Evolutionary conservation across 208 protist species (phyloP).

Genomic region (Herpetomonas samuelpessoai): DNA sequence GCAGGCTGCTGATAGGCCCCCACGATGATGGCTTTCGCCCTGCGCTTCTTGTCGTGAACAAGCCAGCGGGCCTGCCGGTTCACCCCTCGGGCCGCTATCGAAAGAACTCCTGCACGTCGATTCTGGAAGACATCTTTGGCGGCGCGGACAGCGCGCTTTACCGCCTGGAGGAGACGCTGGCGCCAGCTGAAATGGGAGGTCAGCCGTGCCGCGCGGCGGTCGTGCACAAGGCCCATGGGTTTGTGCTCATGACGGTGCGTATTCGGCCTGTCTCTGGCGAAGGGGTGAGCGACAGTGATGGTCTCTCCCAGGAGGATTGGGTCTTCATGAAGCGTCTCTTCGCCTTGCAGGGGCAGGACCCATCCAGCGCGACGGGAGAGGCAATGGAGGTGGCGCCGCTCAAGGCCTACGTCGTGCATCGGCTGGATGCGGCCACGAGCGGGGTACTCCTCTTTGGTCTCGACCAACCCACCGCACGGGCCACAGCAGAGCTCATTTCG

Average conservation of each 20-base stretch:
- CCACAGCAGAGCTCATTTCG: constrained; percentile 37
- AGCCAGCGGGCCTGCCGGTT: constrained; percentile 75
- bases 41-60: constrained; percentile 58
- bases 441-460: constrained; percentile 83
- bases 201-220: constrained; percentile 35
- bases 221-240: constrained; percentile 34
- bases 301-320: constrained; percentile 42
- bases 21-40: not conserved
- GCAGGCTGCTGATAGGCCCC: not conserved
- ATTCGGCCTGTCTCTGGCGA: not conserved
- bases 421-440: constrained; percentile 82
- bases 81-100: constrained; percentile 91
- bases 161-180: constrained; percentile 6
- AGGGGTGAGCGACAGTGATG: not conserved
- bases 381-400: constrained; percentile 1
- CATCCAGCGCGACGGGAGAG: not conserved
- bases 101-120: constrained; percentile 90
- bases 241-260: constrained; percentile 76
- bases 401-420: constrained; percentile 73
- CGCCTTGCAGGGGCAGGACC: not conserved
- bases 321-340: constrained; percentile 21
- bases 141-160: constrained; percentile 52
- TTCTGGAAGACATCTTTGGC: constrained; percentile 85
- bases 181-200: constrained; percentile 7
- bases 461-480: constrained; percentile 35